Conservation (phyloP, 441 rosid genomes). For the Oxalis stricta region DNA sequence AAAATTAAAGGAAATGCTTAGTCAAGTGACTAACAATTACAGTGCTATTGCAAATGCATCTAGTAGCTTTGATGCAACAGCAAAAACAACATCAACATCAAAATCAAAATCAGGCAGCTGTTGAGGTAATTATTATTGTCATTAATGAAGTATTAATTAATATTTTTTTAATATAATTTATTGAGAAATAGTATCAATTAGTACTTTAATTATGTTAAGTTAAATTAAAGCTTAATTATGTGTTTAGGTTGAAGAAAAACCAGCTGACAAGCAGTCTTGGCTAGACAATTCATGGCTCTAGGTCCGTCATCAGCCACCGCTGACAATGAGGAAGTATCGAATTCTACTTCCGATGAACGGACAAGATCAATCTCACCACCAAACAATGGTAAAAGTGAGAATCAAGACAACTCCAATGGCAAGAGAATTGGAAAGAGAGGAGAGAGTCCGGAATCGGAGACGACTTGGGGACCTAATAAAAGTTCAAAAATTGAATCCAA, state of each 20-base stretch:
- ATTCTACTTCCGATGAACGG: slow-evolving; percentile 43
- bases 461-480: slow-evolving; percentile 52
- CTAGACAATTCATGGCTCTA: slow-evolving; percentile 56
- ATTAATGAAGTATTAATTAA: background rate
- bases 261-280: slow-evolving; percentile 27
- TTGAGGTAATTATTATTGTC: slow-evolving; percentile 23
- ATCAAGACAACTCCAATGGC: slow-evolving; percentile 22
- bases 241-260: slow-evolving; percentile 20
- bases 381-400: slow-evolving; percentile 13
- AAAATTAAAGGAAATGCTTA: slow-evolving; percentile 53
- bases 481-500: slow-evolving; percentile 22
- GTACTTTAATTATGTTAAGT: background rate
- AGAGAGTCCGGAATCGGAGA: slow-evolving; percentile 44
- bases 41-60: slow-evolving; percentile 52
- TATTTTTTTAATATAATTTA: too few species aligned
- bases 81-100: slow-evolving; percentile 29
- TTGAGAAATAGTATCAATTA: too few species aligned
- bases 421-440: slow-evolving; percentile 37
- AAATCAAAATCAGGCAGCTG: too few species aligned
- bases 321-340: slow-evolving; percentile 30
- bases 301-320: slow-evolving; percentile 26
- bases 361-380: slow-evolving; percentile 31
- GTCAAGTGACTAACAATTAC: slow-evolving; percentile 56
- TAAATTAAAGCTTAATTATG: background rate
- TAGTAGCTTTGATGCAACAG: slow-evolving; percentile 44